Evolutionary conservation across 106 monocot species (phyloP).

Genomic region (Agapanthus africanus): DNA sequence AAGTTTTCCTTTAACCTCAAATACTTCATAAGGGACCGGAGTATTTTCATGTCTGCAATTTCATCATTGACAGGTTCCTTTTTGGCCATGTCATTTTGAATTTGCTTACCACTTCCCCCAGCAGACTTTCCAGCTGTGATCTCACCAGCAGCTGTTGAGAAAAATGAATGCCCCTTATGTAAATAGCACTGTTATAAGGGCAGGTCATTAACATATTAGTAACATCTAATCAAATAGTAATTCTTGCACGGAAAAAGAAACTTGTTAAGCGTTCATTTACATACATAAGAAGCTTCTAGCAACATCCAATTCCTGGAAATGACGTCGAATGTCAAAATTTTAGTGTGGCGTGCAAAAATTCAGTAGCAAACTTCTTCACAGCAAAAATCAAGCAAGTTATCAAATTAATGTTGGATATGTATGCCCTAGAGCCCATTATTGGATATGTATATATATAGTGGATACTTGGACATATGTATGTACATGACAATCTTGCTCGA

Average conservation of each 20-base stretch:
- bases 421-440: too few species aligned
- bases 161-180: conserved; percentile 35
- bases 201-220: background rate
- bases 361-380: too few species aligned
- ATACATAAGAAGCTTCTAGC: background rate
- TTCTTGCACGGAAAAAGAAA: background rate
- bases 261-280: background rate
- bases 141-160: conserved; percentile 56
- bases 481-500: too few species aligned
- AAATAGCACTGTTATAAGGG: conserved; percentile 27
- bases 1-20: conserved; percentile 71
- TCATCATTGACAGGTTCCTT: conserved; percentile 41
- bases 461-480: too few species aligned
- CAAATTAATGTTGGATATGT: too few species aligned
- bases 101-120: conserved; percentile 29
- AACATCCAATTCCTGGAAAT: background rate
- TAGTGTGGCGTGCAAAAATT: background rate
- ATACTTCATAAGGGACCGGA: conserved; percentile 58
- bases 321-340: background rate
- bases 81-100: conserved; percentile 13
- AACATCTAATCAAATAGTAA: background rate
- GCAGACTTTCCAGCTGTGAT: conserved; percentile 7
- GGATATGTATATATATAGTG: too few species aligned
- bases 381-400: too few species aligned
- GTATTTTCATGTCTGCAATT: conserved; percentile 55